Evolutionary conservation across 1,139 yeast genomes (phyloP).

Genomic region (Candida frijolesensis): DNA sequence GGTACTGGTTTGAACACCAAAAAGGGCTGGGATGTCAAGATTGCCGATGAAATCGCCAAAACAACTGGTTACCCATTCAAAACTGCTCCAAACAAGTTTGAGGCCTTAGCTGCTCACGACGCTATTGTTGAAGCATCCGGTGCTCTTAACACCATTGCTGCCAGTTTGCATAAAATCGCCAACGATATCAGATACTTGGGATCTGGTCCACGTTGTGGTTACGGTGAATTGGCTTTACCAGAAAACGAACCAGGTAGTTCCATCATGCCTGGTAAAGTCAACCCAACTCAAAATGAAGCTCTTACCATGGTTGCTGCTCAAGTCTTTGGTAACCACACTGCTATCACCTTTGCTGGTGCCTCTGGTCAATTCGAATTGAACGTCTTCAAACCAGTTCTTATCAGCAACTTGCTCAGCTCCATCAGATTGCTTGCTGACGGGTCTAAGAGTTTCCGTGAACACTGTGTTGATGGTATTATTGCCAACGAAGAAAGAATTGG

Average conservation of each 20-base stretch:
- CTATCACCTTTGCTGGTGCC: slow-evolving; percentile 97
- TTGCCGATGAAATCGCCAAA: slow-evolving; percentile 77
- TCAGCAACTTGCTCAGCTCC: slow-evolving; percentile 84
- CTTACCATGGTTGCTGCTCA: slow-evolving; percentile 97
- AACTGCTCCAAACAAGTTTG: slow-evolving; percentile 98
- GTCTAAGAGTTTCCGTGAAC: slow-evolving; percentile 80
- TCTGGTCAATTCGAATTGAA: slow-evolving; percentile 98
- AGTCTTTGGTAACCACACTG: slow-evolving; percentile 94
- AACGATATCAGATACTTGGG: slow-evolving; percentile 98
- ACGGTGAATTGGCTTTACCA: slow-evolving; percentile 92
- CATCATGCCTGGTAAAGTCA: slow-evolving; percentile 99
- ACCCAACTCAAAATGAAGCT: slow-evolving; percentile 99
- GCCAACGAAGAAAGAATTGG: slow-evolving; percentile 89
- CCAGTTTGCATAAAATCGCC: slow-evolving; percentile 91
- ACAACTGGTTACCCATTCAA: slow-evolving; percentile 85
- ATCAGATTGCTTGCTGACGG: slow-evolving; percentile 90
- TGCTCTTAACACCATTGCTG: slow-evolving; percentile 93
- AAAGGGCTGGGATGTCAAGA: slow-evolving; percentile 82
- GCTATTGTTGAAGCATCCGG: slow-evolving; percentile 98
- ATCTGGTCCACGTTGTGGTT: slow-evolving; percentile 99
- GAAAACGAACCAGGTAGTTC: slow-evolving; percentile 99
- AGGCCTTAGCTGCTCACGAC: slow-evolving; percentile 98
- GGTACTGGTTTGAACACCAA: slow-evolving; percentile 97
- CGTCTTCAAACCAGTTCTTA: slow-evolving; percentile 96
- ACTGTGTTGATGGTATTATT: slow-evolving; percentile 92